Evolutionary conservation across 2,329 filamentous ascomycete species (phyloP).

Genomic region (Cladorrhinum sp.): DNA sequence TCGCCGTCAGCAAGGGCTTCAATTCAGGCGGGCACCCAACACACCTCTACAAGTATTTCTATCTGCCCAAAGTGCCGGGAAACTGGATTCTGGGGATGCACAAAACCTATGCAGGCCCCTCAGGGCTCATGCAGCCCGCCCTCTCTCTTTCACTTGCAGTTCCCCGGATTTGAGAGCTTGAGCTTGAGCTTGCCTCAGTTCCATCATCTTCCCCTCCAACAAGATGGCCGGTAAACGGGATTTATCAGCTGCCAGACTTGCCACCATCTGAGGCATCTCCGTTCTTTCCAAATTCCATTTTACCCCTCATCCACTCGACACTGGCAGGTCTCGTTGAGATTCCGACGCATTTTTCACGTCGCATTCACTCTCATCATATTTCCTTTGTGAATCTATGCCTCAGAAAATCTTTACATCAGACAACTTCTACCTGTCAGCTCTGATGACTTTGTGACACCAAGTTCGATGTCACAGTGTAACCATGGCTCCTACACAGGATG

Average conservation of each 20-base stretch:
- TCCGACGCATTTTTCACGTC: neutral
- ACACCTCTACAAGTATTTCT: neutral
- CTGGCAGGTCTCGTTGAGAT: too few species aligned
- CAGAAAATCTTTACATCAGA: too few species aligned
- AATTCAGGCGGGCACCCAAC: conserved; percentile 1
- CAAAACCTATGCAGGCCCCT: neutral
- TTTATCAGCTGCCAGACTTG: conserved; percentile 3
- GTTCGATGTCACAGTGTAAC: neutral
- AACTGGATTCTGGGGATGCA: neutral
- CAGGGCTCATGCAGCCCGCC: conserved; percentile 2
- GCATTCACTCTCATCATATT: neutral
- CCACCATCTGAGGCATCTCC: conserved; percentile 2
- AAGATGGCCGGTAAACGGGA: neutral
- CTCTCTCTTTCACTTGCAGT: neutral
- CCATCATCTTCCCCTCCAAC: neutral
- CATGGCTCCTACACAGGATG: neutral
- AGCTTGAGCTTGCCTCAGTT: neutral
- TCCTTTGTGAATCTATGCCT: neutral
- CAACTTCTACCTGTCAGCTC: neutral
- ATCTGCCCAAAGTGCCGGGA: neutral
- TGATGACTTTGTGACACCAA: neutral
- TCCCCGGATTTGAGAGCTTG: neutral
- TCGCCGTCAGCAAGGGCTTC: neutral
- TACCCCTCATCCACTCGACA: neutral
- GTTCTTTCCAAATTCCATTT: neutral